phyloP scores from a whole-genome alignment of 306 rosid genomes.

The Castanea crenata region DNA sequence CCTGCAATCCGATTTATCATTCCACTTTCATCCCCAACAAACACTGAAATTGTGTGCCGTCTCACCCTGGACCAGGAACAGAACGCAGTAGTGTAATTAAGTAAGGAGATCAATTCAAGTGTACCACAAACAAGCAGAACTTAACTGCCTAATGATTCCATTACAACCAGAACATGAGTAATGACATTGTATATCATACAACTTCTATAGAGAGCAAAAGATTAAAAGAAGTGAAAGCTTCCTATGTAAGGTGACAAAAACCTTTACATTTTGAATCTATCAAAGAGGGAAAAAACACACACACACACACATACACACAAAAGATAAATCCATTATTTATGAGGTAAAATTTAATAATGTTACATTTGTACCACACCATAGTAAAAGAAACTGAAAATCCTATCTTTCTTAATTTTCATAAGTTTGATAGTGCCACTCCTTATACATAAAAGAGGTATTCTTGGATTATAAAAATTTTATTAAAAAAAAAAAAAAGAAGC shows the following conservation, averaged over 20 bases:
- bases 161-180: not conserved
- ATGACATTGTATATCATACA: not conserved
- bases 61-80: conserved; percentile 39
- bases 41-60: conserved; percentile 76
- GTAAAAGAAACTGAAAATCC: not conserved
- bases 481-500: not conserved
- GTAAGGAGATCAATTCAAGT: not conserved
- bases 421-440: not conserved
- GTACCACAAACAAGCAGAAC: not conserved
- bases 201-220: not conserved
- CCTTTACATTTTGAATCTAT: not conserved
- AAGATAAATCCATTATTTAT: not conserved
- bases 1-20: conserved; percentile 83
- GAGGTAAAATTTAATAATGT: not conserved
- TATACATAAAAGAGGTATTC: not conserved
- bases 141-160: not conserved
- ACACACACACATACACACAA: not conserved
- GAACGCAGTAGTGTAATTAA: not conserved
- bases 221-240: not conserved
- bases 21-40: conserved; percentile 87
- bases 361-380: not conserved
- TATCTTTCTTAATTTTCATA: not conserved
- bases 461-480: not conserved
- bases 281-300: not conserved
- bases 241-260: not conserved